Conservation (phyloP, 2,329 filamentous ascomycete species). For the Sporothrix protearum region DNA sequence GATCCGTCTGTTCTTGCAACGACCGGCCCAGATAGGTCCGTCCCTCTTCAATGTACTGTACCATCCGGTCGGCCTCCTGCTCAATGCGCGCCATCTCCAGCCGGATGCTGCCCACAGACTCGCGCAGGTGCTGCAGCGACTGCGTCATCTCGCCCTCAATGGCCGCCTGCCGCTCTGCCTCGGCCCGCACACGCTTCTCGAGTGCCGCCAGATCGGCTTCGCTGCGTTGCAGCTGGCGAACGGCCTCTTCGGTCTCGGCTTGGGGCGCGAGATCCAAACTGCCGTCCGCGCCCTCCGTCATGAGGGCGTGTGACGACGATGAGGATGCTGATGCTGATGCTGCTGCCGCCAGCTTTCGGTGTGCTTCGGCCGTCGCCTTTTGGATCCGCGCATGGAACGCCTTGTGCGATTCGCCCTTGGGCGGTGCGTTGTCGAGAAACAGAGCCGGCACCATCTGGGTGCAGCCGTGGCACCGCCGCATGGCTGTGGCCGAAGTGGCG, state of each 20-base stretch:
- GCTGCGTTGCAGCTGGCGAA: constrained; percentile 43
- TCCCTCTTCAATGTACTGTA: constrained; percentile 23
- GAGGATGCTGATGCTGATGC: background rate
- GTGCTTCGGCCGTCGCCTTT: constrained; percentile 11
- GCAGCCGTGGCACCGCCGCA: constrained; percentile 24
- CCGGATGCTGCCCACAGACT: constrained; percentile 27
- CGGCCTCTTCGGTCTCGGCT: constrained; percentile 39
- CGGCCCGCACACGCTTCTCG: constrained; percentile 58
- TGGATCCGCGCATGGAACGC: constrained; percentile 27
- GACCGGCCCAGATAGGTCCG: constrained; percentile 24
- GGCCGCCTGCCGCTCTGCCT: constrained; percentile 25
- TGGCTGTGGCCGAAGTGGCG: background rate
- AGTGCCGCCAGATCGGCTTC: constrained; percentile 63
- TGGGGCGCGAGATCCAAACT: constrained; percentile 6
- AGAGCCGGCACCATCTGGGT: constrained; percentile 23
- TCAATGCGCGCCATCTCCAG: constrained; percentile 28
- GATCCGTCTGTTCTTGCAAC: constrained; percentile 28
- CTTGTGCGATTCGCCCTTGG: constrained; percentile 25
- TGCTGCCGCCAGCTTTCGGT: constrained; percentile 3
- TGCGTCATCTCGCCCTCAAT: constrained; percentile 25
- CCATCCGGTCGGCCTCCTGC: constrained; percentile 27
- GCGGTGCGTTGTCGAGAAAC: constrained; percentile 16
- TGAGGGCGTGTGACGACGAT: background rate
- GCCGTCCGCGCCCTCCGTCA: background rate
- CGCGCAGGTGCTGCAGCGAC: constrained; percentile 26